phyloP scores from a whole-genome alignment of 176 grass and related monocot species.

The Ensete glaucum region DNA sequence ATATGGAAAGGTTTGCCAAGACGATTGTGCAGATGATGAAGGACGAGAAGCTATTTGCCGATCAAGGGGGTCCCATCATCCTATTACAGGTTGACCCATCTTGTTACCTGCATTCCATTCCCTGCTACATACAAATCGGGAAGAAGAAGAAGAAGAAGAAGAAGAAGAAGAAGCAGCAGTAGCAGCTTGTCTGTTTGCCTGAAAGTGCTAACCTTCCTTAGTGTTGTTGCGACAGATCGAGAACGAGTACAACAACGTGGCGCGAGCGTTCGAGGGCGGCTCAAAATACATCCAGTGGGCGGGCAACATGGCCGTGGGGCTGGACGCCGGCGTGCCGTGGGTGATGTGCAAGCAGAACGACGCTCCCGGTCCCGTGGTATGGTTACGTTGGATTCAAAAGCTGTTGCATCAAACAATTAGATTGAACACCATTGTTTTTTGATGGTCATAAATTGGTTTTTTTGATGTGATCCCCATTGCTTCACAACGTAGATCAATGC shows the following conservation, averaged over 20 bases:
- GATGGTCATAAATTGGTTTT: no score
- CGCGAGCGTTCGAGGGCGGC: conserved; percentile 33
- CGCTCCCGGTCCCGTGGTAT: conserved; percentile 63
- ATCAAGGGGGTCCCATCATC: conserved; percentile 86
- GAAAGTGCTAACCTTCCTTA: background rate
- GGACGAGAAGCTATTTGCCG: conserved; percentile 65
- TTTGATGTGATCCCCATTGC: no score
- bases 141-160: no score
- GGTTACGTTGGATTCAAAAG: background rate
- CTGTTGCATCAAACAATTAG: background rate
- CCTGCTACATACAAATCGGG: no score
- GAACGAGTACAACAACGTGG: conserved; percentile 76
- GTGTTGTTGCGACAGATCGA: conserved; percentile 47
- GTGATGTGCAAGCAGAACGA: conserved; percentile 85
- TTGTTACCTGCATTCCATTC: background rate
- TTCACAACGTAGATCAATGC: conserved; percentile 51
- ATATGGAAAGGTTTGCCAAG: conserved; percentile 61
- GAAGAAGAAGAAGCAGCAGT: background rate
- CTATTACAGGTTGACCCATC: conserved; percentile 48
- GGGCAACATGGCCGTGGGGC: conserved; percentile 36
- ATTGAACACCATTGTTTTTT: no score
- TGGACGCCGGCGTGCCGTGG: conserved; percentile 59
- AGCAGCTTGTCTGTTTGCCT: background rate
- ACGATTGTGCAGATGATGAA: conserved; percentile 53
- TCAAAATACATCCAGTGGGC: conserved; percentile 68